A percentile compares a stretch with the other conserved stretches of the same genome.
Evolutionary conservation across 768 basidiomycete species (phyloP).

Genomic region (Lactarius indigo): DNA sequence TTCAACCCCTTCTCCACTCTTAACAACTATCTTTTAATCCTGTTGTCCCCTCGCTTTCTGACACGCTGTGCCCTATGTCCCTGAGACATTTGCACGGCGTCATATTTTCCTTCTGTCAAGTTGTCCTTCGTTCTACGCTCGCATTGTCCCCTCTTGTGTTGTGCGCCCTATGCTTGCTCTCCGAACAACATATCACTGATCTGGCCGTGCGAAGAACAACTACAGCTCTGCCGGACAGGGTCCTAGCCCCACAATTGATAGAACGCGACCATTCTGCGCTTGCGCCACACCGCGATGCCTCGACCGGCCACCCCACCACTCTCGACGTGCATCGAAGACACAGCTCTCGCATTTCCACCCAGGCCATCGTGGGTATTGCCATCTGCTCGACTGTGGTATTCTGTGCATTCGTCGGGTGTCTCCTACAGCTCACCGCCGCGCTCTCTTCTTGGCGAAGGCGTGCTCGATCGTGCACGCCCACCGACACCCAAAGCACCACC

Average conservation of each 20-base stretch:
- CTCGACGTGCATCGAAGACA: background rate
- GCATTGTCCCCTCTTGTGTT: background rate
- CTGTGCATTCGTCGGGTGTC: constrained; percentile 11
- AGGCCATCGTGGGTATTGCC: constrained; percentile 8
- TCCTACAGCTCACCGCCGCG: background rate
- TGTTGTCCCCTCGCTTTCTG: background rate
- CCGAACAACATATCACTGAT: background rate
- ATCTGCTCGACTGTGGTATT: constrained; percentile 2
- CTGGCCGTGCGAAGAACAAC: background rate
- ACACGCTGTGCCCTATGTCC: constrained; percentile 16
- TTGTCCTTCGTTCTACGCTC: background rate
- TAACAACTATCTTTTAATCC: background rate
- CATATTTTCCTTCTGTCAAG: background rate
- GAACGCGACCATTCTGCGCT: background rate
- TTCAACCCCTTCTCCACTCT: background rate
- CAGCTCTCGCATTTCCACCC: background rate
- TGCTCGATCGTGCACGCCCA: background rate
- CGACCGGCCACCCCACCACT: background rate
- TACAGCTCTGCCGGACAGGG: background rate
- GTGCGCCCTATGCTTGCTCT: background rate
- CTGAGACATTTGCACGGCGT: background rate
- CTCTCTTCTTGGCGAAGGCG: background rate
- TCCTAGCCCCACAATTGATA: background rate
- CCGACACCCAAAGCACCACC: background rate
- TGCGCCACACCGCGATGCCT: no score